phyloP scores from a whole-genome alignment of 1,139 yeast genomes.

The Hansenula anomala region DNA sequence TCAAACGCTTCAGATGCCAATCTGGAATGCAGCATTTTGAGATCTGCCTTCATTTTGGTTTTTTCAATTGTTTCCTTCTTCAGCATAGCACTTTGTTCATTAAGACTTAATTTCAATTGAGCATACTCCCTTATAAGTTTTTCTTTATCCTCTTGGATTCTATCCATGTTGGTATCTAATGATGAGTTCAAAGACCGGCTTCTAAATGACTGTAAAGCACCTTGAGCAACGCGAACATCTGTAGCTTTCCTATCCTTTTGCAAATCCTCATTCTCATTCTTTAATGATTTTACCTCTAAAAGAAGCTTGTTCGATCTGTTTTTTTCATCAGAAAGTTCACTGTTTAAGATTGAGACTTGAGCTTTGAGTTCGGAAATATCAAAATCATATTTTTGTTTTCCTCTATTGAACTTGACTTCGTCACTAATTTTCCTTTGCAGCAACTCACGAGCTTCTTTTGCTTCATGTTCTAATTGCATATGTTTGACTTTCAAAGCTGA shows the following conservation, averaged over 20 bases:
- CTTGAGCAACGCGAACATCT: constrained; percentile 20
- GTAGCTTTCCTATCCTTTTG: constrained; percentile 20
- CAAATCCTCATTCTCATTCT: constrained; percentile 36
- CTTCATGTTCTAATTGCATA: constrained; percentile 33
- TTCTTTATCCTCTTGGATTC: constrained; percentile 18
- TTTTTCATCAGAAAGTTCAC: constrained; percentile 20
- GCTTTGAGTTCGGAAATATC: constrained; percentile 27
- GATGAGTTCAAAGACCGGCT: constrained; percentile 16
- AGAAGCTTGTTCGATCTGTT: constrained; percentile 15
- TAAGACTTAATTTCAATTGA: constrained; percentile 44
- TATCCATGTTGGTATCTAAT: constrained; percentile 12
- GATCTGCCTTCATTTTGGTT: constrained; percentile 48
- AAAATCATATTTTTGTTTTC: constrained; percentile 32
- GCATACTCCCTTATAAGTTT: constrained; percentile 42
- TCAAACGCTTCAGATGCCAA: constrained; percentile 50
- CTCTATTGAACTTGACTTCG: constrained; percentile 35
- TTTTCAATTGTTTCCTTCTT: constrained; percentile 53
- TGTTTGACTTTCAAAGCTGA: constrained; percentile 22
- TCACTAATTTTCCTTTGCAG: constrained; percentile 33
- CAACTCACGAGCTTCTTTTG: constrained; percentile 30
- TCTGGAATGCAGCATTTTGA: constrained; percentile 51
- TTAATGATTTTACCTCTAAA: constrained; percentile 25
- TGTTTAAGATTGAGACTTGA: constrained; percentile 20
- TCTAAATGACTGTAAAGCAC: constrained; percentile 14
- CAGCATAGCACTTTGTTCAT: constrained; percentile 46